Conservation (phyloP, 2,329 filamentous ascomycete species). For the Allantophomopsis cytisporea region DNA sequence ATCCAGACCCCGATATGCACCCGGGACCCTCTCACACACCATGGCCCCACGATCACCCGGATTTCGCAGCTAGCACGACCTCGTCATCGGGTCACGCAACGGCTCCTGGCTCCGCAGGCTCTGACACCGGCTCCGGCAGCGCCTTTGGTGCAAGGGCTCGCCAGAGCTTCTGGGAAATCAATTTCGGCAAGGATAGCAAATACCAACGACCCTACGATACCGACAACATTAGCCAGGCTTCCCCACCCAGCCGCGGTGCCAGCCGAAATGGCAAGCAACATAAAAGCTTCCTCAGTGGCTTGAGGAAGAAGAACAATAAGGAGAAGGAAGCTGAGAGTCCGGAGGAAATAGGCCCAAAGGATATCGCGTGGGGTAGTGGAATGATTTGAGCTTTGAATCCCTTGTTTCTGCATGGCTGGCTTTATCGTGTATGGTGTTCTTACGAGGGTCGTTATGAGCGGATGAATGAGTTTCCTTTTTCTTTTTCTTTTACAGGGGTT, state of each 20-base stretch:
- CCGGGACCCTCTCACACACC: neutral
- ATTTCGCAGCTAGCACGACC: neutral
- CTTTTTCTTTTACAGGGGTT: too few species aligned
- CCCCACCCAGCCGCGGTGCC: conserved; percentile 12
- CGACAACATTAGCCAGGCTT: neutral
- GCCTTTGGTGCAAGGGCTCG: conserved; percentile 1
- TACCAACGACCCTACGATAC: conserved; percentile 9
- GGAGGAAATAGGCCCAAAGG: neutral
- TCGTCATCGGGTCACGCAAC: conserved; percentile 4
- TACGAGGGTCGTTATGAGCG: too few species aligned
- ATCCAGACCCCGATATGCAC: conserved; percentile 2
- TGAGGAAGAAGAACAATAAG: conserved; percentile 9
- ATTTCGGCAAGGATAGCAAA: conserved; percentile 15
- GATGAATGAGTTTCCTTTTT: too few species aligned
- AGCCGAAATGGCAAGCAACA: conserved; percentile 13
- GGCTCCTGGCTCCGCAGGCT: conserved; percentile 11
- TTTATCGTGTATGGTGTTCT: too few species aligned
- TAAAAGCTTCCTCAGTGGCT: conserved; percentile 15
- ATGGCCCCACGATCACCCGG: neutral
- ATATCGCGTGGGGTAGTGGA: neutral
- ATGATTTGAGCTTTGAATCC: neutral
- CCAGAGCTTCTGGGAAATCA: conserved; percentile 18
- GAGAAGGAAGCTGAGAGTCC: conserved; percentile 1
- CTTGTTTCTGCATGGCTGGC: too few species aligned
- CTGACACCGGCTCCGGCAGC: conserved; percentile 5